A percentile compares a stretch with the other conserved stretches of the same genome.
Conservation (phyloP, 2,329 filamentous ascomycete genomes). For the Hypoxylon sp. region DNA sequence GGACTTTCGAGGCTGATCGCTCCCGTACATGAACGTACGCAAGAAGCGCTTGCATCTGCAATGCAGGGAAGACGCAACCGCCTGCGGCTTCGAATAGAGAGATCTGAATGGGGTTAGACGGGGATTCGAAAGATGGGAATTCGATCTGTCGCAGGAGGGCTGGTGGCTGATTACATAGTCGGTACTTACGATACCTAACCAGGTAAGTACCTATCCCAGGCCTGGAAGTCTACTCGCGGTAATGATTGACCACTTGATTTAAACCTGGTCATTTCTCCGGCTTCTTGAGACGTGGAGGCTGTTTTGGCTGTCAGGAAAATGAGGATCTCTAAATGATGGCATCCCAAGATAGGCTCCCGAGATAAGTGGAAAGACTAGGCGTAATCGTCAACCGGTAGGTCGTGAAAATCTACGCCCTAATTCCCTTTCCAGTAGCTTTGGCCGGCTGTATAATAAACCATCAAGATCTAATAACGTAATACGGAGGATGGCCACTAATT, state of each 20-base stretch:
- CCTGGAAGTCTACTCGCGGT: background rate
- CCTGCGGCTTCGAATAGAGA: constrained; percentile 18
- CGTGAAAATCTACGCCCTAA: too few relatives aligned
- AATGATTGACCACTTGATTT: constrained; percentile 1
- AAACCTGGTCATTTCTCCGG: background rate
- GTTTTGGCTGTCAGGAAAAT: background rate
- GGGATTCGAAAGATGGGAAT: constrained; percentile 6
- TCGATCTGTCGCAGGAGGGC: constrained; percentile 6
- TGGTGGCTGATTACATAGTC: background rate
- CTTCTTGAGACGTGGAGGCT: background rate
- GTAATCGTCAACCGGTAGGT: constrained; percentile 1
- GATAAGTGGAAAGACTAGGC: background rate
- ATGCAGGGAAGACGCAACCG: constrained; percentile 22
- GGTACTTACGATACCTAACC: background rate
- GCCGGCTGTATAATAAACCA: background rate
- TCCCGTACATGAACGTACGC: constrained; percentile 18
- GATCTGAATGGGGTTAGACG: constrained; percentile 13
- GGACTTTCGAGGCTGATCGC: constrained; percentile 4
- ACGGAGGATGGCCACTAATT: constrained; percentile 7
- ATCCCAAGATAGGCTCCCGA: background rate
- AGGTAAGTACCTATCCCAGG: too few relatives aligned
- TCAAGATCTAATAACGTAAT: constrained; percentile 5
- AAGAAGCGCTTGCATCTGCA: constrained; percentile 24
- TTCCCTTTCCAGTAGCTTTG: background rate
- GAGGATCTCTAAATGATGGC: background rate